Base-by-base conservation (phyloP, 2,329 filamentous ascomycete species). In the Aspergillus brasiliensis region DNA sequence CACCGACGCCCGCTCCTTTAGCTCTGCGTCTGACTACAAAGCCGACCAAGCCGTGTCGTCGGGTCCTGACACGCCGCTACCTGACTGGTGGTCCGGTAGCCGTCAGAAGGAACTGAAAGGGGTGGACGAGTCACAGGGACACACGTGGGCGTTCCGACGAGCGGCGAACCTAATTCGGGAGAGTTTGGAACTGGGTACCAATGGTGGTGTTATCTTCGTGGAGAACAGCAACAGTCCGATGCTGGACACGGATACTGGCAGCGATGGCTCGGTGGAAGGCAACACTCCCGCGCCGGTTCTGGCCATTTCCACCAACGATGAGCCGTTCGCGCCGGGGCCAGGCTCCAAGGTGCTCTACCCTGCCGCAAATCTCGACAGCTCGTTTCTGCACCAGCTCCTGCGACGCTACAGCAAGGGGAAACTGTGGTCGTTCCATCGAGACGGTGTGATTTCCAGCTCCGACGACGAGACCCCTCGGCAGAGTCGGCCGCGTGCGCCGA, bases 101-200 rank as follows among this genome's bases (percentile, higher is more conserved):
- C 67, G 68, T 27, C 65, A 67, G 15, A 67, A 69, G 25, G 61
- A 59, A 1, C 60, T 69, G 3, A 67, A 69, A 11, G 56, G 56
- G 0, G 59, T 69, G 2, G 74, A 76, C 44, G 73, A 76, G 59
- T 74, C 67, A 8, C 74, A 70, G 58, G 75, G 75, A 2, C 76
- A 78, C 60, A 66, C 73, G 1, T 76, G 78, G 61, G 79, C 79
- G 2, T 83, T 84, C 57, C 70, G 73, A 11, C 75, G 82, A 21
- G 83, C 83, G 1, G 80, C 82, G 0, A 76, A 79, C 28, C 63
- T 84, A 0, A 71, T 84, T 3, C 76, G 78, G 1, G 76, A 83
- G 58, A 80, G 81, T n/a, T 70, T 84, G 8, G 77, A 78, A 40
- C 47, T 82, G 5, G 72, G 69, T 19, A 72, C 73, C 8, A 78